Base-by-base conservation (phyloP, 148 eudicot species). In the Talinum fruticosum region DNA sequence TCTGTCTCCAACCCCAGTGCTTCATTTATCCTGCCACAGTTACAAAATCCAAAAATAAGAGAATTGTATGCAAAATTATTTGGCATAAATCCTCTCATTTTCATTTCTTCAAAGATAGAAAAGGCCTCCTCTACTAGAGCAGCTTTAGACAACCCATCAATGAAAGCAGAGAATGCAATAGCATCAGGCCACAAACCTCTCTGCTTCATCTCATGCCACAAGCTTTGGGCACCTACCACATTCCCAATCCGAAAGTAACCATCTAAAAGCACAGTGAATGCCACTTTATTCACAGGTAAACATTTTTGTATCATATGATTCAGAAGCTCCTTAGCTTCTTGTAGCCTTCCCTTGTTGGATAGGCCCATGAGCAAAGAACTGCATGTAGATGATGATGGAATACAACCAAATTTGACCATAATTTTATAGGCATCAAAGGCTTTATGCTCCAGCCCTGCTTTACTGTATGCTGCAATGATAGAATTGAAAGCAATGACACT, bases 21-120 rank as follows among this genome's bases (percentile, higher is more conserved):
- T 73, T 96, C 91, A 35, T 78, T 59, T 79, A 93, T 66, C 71
- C 81, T 75, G 15, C 92, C 89, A 75, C 82, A 66, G 65, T 85
- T 84, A 67, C 94, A 90, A 72, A 90, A 83, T 23, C 93, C 97
- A 62, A 78, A 76, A 71, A 96, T 90, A 76, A 96, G 80, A 77
- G 99, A 93, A 85, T 96, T 96, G 82, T 91, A 96, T 12, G 82
- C 83, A 74, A 85, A 93, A 72, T 96, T 96, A 81, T 93, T 96
- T 21, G 97, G 97, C n/a, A 84, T 86, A 45, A 88, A 76, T 32
- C 97, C 90, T 87, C 84, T 88, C 70, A 45, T 75, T 59, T 72
- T 79, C 99, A 93, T 93, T 82, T 91, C 86, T 29, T 75, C 7
- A 54, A 93, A 91, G 68, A 64, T 78, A 45, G 72, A 61, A 72